A percentile compares a stretch with the other conserved stretches of the same genome.
phyloP scores from a whole-genome alignment of 2,329 filamentous ascomycete genomes.

The Arthroderma sp. region DNA sequence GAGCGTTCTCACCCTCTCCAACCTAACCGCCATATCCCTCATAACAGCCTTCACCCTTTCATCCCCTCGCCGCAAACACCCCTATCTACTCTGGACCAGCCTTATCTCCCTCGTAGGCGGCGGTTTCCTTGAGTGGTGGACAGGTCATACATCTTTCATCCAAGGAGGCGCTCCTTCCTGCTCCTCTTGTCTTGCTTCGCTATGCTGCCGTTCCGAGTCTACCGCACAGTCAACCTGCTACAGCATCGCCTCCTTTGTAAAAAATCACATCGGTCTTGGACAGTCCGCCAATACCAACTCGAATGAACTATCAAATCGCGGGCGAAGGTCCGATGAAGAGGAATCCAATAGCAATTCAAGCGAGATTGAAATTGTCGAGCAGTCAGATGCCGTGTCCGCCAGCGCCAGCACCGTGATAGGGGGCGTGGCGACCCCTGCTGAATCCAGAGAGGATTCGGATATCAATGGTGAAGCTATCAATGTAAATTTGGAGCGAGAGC shows the following conservation, averaged over 20 bases:
- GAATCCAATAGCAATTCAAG: constrained; percentile 9
- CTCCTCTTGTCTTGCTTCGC: constrained; percentile 5
- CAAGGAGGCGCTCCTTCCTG: constrained; percentile 24
- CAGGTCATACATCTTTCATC: constrained; percentile 45
- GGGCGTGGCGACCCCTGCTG: constrained; percentile 5
- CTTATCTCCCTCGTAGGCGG: constrained; percentile 41
- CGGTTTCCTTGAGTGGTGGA: constrained; percentile 54
- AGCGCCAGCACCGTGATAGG: neutral
- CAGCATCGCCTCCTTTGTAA: neutral
- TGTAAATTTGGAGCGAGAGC: constrained; percentile 31
- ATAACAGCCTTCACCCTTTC: constrained; percentile 67
- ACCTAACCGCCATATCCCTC: constrained; percentile 57
- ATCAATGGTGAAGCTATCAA: constrained; percentile 35
- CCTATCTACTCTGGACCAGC: constrained; percentile 79
- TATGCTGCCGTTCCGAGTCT: constrained; percentile 1
- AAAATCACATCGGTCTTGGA: neutral
- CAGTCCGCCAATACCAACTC: neutral
- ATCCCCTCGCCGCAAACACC: constrained; percentile 62
- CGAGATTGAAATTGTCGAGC: constrained; percentile 12
- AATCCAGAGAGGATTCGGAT: constrained; percentile 14
- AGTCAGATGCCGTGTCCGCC: constrained; percentile 7
- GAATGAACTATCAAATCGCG: constrained; percentile 4
- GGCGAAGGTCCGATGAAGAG: constrained; percentile 16
- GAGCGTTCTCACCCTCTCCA: constrained; percentile 54
- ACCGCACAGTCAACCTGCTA: neutral